phyloP scores from a whole-genome alignment of 345 rosid species.

The Eucalyptus dawsonii region DNA sequence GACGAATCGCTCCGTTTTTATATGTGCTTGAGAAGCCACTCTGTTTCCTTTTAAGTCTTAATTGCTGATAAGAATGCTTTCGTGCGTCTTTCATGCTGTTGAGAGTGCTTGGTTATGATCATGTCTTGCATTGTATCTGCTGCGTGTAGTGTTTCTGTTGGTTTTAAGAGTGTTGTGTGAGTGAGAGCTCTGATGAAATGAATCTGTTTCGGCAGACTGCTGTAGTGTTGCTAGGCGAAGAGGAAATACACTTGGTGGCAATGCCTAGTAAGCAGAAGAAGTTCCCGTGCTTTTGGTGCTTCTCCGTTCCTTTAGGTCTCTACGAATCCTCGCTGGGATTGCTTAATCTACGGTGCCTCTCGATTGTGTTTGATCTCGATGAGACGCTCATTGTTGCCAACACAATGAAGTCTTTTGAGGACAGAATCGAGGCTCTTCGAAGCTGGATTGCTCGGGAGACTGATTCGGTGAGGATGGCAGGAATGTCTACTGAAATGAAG shows the following conservation, averaged over 20 bases:
- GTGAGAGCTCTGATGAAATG: background rate
- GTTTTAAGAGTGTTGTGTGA: slow-evolving; percentile 3
- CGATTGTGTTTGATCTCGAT: slow-evolving; percentile 94
- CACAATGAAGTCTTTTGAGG: slow-evolving; percentile 95
- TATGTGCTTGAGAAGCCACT: background rate
- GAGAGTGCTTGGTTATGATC: background rate
- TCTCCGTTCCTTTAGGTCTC: slow-evolving; percentile 55
- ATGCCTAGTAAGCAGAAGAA: slow-evolving; percentile 98
- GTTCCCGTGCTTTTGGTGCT: slow-evolving; percentile 99
- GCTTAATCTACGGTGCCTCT: slow-evolving; percentile 76
- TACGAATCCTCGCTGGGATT: slow-evolving; percentile 68
- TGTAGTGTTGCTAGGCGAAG: slow-evolving; percentile 64
- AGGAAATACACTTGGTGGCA: slow-evolving; percentile 94
- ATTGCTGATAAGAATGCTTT: background rate
- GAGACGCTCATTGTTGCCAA: slow-evolving; percentile 95
- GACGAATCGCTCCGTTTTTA: background rate
- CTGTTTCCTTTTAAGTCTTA: background rate
- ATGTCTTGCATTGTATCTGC: background rate
- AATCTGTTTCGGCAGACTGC: slow-evolving; percentile 50
- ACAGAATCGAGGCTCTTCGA: slow-evolving; percentile 64
- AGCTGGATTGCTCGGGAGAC: slow-evolving; percentile 73
- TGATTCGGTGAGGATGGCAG: slow-evolving; percentile 49
- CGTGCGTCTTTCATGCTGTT: background rate
- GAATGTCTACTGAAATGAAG: slow-evolving; percentile 71
- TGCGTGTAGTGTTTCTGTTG: background rate